Evolutionary conservation across 495 filamentous ascomycete species (phyloP).

Genomic region (Penicillium canariense): DNA sequence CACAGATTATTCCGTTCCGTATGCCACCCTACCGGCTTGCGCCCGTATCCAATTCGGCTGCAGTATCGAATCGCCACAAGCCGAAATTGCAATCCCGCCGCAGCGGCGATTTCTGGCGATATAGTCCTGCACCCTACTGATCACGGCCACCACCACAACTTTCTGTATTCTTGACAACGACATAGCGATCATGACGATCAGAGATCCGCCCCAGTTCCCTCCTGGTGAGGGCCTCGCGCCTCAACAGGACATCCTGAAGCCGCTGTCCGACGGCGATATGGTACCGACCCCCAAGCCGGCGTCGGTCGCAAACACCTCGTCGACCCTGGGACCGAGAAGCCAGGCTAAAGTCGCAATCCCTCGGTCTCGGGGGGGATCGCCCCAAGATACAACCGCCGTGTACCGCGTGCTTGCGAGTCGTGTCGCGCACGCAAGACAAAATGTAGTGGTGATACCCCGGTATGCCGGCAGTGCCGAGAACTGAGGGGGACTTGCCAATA

Average conservation of each 20-base stretch:
- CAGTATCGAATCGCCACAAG: neutral
- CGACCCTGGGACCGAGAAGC: conserved; percentile 18
- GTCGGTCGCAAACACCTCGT: conserved; percentile 7
- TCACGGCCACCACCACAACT: neutral
- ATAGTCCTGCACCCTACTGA: neutral
- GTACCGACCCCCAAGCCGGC: conserved; percentile 2
- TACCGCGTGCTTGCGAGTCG: conserved; percentile 64
- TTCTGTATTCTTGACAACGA: no score
- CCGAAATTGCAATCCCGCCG: conserved; percentile 5
- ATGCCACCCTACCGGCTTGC: neutral
- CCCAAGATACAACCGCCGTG: conserved; percentile 42
- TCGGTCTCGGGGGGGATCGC: conserved; percentile 26
- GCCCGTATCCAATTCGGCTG: neutral
- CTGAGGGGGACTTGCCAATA: conserved; percentile 52
- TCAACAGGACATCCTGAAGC: neutral
- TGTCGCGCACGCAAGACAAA: conserved; percentile 68
- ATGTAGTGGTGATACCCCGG: conserved; percentile 56
- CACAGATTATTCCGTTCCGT: neutral
- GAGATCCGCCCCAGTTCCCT: conserved; percentile 4
- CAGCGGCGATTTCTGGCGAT: neutral
- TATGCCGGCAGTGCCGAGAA: conserved; percentile 57
- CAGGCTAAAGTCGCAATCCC: conserved; percentile 49
- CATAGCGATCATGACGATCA: conserved; percentile 23
- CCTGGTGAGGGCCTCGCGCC: neutral
- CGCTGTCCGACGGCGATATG: neutral